These are phyloP conservation scores for Globisporangium uncinulatum DNA, from an alignment of 352 stramenopile genomes.

Conservation along the genomic window DNA sequence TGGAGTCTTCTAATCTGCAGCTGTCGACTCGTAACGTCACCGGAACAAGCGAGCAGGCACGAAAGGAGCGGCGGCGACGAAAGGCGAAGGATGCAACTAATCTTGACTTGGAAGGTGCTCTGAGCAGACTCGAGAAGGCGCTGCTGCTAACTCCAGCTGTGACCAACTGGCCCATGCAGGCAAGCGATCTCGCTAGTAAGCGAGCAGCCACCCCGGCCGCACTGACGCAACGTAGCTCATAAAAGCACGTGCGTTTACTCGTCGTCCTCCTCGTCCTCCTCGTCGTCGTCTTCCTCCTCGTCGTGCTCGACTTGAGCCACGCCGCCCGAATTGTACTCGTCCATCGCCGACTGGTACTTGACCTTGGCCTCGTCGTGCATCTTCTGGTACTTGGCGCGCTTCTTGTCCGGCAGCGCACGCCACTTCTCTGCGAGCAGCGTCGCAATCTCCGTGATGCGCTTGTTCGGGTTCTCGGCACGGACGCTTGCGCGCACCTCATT, in stretches of 20 bases:
- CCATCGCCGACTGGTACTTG: constrained; percentile 88
- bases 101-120: constrained; percentile 5
- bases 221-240: neutral
- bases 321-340: constrained; percentile 82
- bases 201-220: too few species aligned
- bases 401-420: constrained; percentile 88
- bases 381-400: constrained; percentile 89
- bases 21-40: too few species aligned
- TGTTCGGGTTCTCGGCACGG: constrained; percentile 91
- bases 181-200: too few species aligned
- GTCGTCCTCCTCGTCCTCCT: constrained; percentile 63
- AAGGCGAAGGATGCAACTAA: constrained; percentile 15
- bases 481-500: constrained; percentile 90
- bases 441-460: constrained; percentile 92
- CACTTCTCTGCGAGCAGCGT: constrained; percentile 75
- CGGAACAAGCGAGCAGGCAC: neutral
- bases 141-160: neutral
- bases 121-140: neutral
- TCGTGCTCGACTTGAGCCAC: constrained; percentile 24
- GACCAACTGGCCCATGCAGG: too few species aligned
- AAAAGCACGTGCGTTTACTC: constrained; percentile 28
- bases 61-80: neutral
- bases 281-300: constrained; percentile 58
- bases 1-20: too few species aligned
- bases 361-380: constrained; percentile 82